Evolutionary conservation across 2,329 filamentous ascomycete genomes (phyloP), one percentile per base, ranked within the genome.

Genomic region (Sporothrix variecibatus): DNA sequence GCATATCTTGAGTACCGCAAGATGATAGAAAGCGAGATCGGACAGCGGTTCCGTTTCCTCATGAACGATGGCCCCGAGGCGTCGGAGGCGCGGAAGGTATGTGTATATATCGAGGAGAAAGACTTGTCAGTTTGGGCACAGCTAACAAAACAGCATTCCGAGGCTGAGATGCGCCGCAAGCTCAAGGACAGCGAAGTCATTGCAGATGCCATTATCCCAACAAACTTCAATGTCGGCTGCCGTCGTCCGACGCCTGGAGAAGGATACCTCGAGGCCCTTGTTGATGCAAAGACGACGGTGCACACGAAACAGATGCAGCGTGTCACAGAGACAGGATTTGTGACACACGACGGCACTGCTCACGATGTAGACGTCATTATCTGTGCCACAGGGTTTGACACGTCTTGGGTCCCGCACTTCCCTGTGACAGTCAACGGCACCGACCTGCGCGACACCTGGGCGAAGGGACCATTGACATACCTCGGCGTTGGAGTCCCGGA

Each of bases 201-300:
- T 49, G 86, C 86, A 83, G 79, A 78, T 49, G 74, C 81, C 62
- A 81, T 82, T 0, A 81, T 87, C 15, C 75, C 87, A 0, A 80
- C 81, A 8, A 81, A 85, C 49, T 87, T 84, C 79, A 80, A 81
- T 1, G 83, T 83, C 9, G 85, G 86, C 8, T 85, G 80, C 78
- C 81, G 80, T 73, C 81, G 82, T 1, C 80, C 85, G 65, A 83
- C 83, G 0, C 84, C 84, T 0, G 84, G 83, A 2, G 81, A 83
- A 65, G 82, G 83, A 1, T 85, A 83, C 76, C 78, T 85, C 49
- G 83, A 85, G 75, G 81, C 82, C 7, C 79, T 87, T 60, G 80
- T 80, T 2, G 75, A 83, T 73, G 79, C 81, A 20, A 87, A 88
- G 65, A 84, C 87, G 7, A 78, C 80, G 12, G 81, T 82, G 5